Evolutionary conservation across 2,329 filamentous ascomycete species (phyloP), one percentile per base, ranked within the genome.

Genomic region (Dothideomycetes sp.): DNA sequence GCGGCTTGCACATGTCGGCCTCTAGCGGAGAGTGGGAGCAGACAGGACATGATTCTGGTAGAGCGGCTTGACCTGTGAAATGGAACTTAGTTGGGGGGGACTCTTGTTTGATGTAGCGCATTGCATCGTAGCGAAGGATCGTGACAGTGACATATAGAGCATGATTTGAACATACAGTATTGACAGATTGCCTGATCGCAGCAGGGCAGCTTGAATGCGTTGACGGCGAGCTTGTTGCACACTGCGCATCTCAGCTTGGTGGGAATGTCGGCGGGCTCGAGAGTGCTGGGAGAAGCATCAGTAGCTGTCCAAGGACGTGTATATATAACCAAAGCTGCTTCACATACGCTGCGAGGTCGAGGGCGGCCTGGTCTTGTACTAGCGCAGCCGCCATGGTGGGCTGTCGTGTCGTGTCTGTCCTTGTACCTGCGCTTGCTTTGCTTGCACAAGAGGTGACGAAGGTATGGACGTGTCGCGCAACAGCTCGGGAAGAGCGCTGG

Each of bases 171-270:
- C 80, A 55, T 68, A 95, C 91, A 98, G 48, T 70, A 73, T 56
- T 89, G 83, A 69, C 91, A 96, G 43, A 96, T 94, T 31, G 84
- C 81, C 57, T 94, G 89, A 56, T 95, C 91, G 61, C 91, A 98
- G 64, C 91, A 98, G 2, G 88, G 85, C 19, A 95, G 70, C 47
- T 88, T 84, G 59, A 86, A 94, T 7, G 89, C 85, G 58, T 95
- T 93, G 48, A 94, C 69, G 19, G 87, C 88, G 43, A 96, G 72
- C 60, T 84, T 87, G 65, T 83, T 91, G 65, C 91, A 98, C 51
- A 86, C 84, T 38, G 86, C 86, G 69, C 91, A 98, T 63, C 88
- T 83, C 47, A 98, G 74, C 70, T 94, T 95, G 54, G 88, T 86
- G n/a, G 91, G 91, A 42, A 95, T 87, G 46, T 91, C 85, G 52